Percentiles rank a stretch among this genome's conserved stretches.
These are phyloP conservation scores for Ustilago loliicola DNA, from an alignment of 1,284 basidiomycete species.

Conservation along the genomic window DNA sequence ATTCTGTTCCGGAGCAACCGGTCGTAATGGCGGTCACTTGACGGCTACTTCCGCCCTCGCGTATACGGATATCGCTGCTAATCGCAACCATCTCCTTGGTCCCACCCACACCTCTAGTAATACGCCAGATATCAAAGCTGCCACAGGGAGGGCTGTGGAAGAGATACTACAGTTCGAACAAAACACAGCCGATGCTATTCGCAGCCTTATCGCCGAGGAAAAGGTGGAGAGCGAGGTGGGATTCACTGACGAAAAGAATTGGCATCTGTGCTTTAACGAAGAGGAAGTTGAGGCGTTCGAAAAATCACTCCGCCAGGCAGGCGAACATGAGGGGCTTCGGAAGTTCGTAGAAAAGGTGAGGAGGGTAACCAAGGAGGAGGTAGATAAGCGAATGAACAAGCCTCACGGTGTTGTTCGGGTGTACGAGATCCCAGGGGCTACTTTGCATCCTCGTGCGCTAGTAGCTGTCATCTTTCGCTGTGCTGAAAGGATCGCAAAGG, in stretches of 20 bases:
- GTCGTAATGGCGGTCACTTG: conserved; percentile 61
- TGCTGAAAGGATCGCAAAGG: conserved; percentile 15
- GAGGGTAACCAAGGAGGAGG: conserved; percentile 34
- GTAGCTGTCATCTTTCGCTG: conserved; percentile 33
- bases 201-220: conserved; percentile 22
- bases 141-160: conserved; percentile 24
- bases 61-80: conserved; percentile 47
- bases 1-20: conserved; percentile 60
- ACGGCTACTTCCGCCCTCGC: conserved; percentile 54
- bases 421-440: conserved; percentile 55
- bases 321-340: conserved; percentile 21
- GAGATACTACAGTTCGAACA: conserved; percentile 50
- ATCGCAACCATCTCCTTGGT: conserved; percentile 41
- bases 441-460: conserved; percentile 50
- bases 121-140: not conserved
- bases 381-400: conserved; percentile 27
- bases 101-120: not conserved
- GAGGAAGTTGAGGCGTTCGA: conserved; percentile 48
- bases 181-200: conserved; percentile 28
- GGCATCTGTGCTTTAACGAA: conserved; percentile 51
- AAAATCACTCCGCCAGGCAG: conserved; percentile 29
- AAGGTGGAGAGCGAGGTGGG: conserved; percentile 17
- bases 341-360: conserved; percentile 31
- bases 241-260: conserved; percentile 40
- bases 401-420: conserved; percentile 34